phyloP scores from a whole-genome alignment of 1,139 yeast species.

The Taphrina sp. region DNA sequence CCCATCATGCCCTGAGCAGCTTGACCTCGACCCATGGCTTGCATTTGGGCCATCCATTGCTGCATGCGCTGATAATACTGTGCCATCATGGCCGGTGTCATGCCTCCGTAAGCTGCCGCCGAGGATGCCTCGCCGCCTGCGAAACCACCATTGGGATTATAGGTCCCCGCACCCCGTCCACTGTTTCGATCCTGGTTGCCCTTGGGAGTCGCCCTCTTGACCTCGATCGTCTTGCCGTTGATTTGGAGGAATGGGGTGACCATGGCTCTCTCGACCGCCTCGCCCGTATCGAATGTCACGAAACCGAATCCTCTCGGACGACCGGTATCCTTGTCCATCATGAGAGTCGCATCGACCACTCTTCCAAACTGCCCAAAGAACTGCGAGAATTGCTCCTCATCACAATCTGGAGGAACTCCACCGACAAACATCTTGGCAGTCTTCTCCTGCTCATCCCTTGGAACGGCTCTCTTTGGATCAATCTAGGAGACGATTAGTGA shows the following conservation, averaged over 20 bases:
- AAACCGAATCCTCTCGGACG: slow-evolving; percentile 97
- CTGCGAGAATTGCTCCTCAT: slow-evolving; percentile 83
- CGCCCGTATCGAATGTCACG: slow-evolving; percentile 92
- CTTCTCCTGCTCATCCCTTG: slow-evolving; percentile 95
- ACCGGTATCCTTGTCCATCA: slow-evolving; percentile 98
- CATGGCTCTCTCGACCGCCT: slow-evolving; percentile 89
- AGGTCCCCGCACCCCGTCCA: slow-evolving; percentile 35
- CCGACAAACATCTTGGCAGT: slow-evolving; percentile 98
- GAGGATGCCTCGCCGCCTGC: slow-evolving; percentile 42
- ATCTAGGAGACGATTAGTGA: slow-evolving; percentile 45
- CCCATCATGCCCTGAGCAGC: slow-evolving; percentile 39
- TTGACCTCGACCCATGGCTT: slow-evolving; percentile 44
- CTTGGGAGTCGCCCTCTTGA: slow-evolving; percentile 97
- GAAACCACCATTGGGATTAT: slow-evolving; percentile 44
- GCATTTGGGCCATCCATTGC: slow-evolving; percentile 67
- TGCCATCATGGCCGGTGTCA: slow-evolving; percentile 80
- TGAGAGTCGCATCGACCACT: slow-evolving; percentile 92
- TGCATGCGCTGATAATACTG: slow-evolving; percentile 88
- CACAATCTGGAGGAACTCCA: slow-evolving; percentile 94
- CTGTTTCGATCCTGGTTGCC: slow-evolving; percentile 44
- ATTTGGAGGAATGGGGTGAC: slow-evolving; percentile 44
- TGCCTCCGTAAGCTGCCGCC: slow-evolving; percentile 48
- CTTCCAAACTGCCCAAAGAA: slow-evolving; percentile 89
- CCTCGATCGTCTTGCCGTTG: slow-evolving; percentile 59
- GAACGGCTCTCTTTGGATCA: slow-evolving; percentile 97